A percentile compares a stretch with the other conserved stretches of the same genome.
Evolutionary conservation across 352 stramenopile species (phyloP).

Genomic region (Globisporangium emineosum): DNA sequence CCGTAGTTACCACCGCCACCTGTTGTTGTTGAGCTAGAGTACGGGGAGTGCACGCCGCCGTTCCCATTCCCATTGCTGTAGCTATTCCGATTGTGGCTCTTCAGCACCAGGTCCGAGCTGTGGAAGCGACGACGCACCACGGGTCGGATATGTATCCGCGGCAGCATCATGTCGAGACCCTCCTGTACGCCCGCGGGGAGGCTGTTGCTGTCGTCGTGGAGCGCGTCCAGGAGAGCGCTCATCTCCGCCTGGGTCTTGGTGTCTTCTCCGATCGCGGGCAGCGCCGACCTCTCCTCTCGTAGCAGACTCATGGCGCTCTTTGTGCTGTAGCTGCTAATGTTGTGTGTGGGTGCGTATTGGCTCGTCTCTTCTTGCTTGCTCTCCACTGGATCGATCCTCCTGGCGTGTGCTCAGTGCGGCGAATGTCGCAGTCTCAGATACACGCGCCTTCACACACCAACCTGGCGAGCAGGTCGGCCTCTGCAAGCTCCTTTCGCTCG

Average conservation of each 20-base stretch:
- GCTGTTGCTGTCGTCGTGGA: constrained; percentile 7
- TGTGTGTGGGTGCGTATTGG: not conserved
- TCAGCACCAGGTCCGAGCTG: constrained; percentile 55
- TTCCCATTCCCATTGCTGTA: constrained; percentile 3
- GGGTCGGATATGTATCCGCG: constrained; percentile 17
- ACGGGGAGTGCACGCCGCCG: constrained; percentile 2
- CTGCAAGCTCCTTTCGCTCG: not conserved
- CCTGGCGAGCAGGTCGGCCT: no score
- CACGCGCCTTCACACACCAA: not conserved
- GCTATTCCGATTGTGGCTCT: constrained; percentile 8
- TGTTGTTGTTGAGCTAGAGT: constrained; percentile 1
- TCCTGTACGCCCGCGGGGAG: constrained; percentile 4
- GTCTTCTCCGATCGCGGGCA: constrained; percentile 53
- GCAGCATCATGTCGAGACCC: constrained; percentile 14
- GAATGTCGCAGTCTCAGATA: not conserved
- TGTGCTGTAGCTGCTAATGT: not conserved
- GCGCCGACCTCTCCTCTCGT: constrained; percentile 23
- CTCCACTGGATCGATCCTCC: not conserved
- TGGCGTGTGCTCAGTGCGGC: constrained; percentile 1
- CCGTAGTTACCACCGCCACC: constrained; percentile 9
- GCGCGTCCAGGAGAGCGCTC: constrained; percentile 11
- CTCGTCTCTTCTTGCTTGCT: not conserved
- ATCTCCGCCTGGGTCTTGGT: constrained; percentile 24
- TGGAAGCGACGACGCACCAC: constrained; percentile 45
- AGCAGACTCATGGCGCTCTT: constrained; percentile 12